Evolutionary conservation across 1,284 basidiomycete genomes (phyloP).

Genomic region (Trichosporon ovoides): DNA sequence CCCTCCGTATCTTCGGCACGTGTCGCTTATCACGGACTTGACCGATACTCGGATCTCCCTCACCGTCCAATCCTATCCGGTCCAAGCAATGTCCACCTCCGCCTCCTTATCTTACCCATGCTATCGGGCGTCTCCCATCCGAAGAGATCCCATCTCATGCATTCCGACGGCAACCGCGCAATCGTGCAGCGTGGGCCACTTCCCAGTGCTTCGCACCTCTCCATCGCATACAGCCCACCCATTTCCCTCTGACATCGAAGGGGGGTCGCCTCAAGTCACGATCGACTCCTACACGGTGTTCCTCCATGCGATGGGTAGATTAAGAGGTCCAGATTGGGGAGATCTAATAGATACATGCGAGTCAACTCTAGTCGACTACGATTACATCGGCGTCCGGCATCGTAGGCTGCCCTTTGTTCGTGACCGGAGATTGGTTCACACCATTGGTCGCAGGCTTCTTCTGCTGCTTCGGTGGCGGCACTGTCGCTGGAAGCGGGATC

Average conservation of each 20-base stretch:
- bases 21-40: slow-evolving; percentile 5
- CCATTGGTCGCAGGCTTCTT: slow-evolving; percentile 2
- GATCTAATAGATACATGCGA: slow-evolving; percentile 3
- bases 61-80: neutral
- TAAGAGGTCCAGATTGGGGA: too few species aligned
- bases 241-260: too few species aligned
- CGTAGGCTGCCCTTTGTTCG: neutral
- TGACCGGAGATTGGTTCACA: neutral
- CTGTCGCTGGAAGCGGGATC: slow-evolving; percentile 37
- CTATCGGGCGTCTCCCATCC: too few species aligned
- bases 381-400: neutral
- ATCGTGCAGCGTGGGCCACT: too few species aligned
- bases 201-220: too few species aligned
- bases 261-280: too few species aligned
- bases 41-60: neutral
- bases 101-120: neutral
- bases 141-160: too few species aligned
- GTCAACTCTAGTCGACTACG: neutral
- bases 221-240: too few species aligned
- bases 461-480: slow-evolving; percentile 11
- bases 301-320: too few species aligned
- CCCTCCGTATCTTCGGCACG: slow-evolving; percentile 6
- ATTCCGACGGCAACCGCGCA: too few species aligned
- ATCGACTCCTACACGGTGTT: too few species aligned
- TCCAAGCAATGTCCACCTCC: too few species aligned